Conservation (phyloP, 2,329 filamentous ascomycete genomes). For the Curvularia spicifera region DNA sequence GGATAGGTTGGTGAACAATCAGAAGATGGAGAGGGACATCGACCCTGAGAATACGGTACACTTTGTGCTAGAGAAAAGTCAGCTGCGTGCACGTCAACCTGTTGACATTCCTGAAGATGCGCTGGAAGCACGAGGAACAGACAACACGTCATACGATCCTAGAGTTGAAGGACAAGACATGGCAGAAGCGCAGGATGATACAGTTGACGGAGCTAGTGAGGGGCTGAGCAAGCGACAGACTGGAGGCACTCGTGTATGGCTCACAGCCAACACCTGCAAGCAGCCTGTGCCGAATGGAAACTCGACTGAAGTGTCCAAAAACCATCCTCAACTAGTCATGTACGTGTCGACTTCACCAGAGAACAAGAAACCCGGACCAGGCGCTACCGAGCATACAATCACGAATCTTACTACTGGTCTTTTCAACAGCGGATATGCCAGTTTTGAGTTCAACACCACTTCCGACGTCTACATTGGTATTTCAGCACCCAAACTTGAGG, state of each 20-base stretch:
- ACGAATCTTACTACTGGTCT: conserved; percentile 50
- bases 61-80: conserved; percentile 68
- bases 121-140: conserved; percentile 25
- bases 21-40: conserved; percentile 65
- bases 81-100: conserved; percentile 57
- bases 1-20: conserved; percentile 68
- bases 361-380: conserved; percentile 71
- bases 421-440: conserved; percentile 74
- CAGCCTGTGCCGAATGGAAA: conserved; percentile 69
- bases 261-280: conserved; percentile 85
- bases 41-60: conserved; percentile 66
- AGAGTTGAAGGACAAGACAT: not conserved
- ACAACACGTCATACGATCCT: conserved; percentile 19
- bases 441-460: conserved; percentile 66
- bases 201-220: not conserved
- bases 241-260: conserved; percentile 63
- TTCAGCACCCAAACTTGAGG: conserved; percentile 69
- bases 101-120: conserved; percentile 34
- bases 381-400: conserved; percentile 54
- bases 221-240: conserved; percentile 35
- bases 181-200: not conserved
- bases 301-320: conserved; percentile 49
- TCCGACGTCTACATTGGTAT: conserved; percentile 79
- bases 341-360: conserved; percentile 72
- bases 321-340: conserved; percentile 71